These are phyloP conservation scores for Tulasnella sp. DNA, from an alignment of 768 basidiomycete genomes.

Conservation along the genomic window DNA sequence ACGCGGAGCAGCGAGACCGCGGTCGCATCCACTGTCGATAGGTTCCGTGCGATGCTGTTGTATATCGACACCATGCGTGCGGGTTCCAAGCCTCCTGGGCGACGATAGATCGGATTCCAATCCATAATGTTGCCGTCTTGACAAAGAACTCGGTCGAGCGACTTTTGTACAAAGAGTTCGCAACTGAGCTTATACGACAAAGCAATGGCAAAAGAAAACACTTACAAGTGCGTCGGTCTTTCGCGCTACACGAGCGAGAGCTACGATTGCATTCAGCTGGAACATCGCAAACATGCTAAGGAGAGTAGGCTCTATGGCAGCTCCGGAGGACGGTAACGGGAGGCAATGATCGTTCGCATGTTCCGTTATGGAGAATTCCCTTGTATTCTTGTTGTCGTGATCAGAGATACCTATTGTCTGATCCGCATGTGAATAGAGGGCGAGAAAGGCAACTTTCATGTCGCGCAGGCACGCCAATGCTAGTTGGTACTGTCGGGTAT, in stretches of 20 bases:
- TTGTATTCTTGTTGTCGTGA: too few relatives aligned
- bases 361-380: background rate
- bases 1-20: constrained; percentile 3
- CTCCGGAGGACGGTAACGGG: constrained; percentile 28
- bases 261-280: constrained; percentile 43
- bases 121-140: constrained; percentile 12
- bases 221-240: background rate
- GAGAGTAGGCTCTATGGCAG: constrained; percentile 26
- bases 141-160: background rate
- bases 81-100: background rate
- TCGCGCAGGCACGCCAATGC: constrained; percentile 38
- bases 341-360: constrained; percentile 21
- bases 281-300: constrained; percentile 51
- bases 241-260: constrained; percentile 17
- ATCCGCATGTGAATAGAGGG: constrained; percentile 18
- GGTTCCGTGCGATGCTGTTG: background rate
- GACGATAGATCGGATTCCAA: constrained; percentile 3
- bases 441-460: constrained; percentile 37
- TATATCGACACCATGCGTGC: background rate
- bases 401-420: too few relatives aligned
- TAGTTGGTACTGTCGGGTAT: constrained; percentile 39
- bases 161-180: background rate
- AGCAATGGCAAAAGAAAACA: background rate
- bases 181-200: background rate
- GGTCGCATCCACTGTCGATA: background rate